Base-by-base conservation (phyloP, 208 protist genomes). In the Wallacemonas sp. region DNA sequence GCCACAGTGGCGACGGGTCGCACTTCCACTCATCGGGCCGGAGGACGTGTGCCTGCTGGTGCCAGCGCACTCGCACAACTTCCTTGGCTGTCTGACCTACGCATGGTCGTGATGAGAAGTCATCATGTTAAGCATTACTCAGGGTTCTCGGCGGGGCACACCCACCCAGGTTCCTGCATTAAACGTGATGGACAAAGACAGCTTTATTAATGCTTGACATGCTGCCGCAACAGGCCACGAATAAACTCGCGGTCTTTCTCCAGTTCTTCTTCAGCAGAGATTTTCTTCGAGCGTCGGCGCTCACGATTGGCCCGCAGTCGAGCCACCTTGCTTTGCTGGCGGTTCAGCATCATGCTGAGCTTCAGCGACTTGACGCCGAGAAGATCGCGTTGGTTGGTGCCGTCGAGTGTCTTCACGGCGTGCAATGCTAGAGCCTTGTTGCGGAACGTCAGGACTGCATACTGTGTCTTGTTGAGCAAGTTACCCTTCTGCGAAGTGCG, bases 351-450 rank as follows among this genome's bases (percentile, higher is more conserved):
- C 36, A 95, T 45, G 50, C 76, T 79, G 15, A 95, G 70, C 70
- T 95, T 91, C 41, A 95, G 63, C 5, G 34, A 59, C 13, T 64
- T 76, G 22, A 88, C 79, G 59, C 91, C 91, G 10, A 93, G 69
- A 21, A 84, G 54, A 66, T 93, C 91, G 32, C 82, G 78, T 62
- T 94, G 85, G 65, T 94, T 83, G 5, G 87, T 87, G 37, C 87
- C 86, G 44, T 92, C 85, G 1, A 96, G 61, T 44, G 48, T 80
- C 68, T 89, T 87, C 15, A 91, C 87, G 1, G 87, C 81, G 60
- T 94, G 87, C 39, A 93, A 60, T 10, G 85, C 87, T 76, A 92
- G 85, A 10, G 87, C 76, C 52, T 96, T 94, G 73, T 95, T 95
- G 55, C 76, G 80, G 44, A 95, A 95, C 0, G 90, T 92, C n/a